A percentile compares a stretch with the other conserved stretches of the same genome.
These are phyloP conservation scores for Macrotyloma uniflorum DNA, from an alignment of 306 rosid species.

Conservation along the genomic window DNA sequence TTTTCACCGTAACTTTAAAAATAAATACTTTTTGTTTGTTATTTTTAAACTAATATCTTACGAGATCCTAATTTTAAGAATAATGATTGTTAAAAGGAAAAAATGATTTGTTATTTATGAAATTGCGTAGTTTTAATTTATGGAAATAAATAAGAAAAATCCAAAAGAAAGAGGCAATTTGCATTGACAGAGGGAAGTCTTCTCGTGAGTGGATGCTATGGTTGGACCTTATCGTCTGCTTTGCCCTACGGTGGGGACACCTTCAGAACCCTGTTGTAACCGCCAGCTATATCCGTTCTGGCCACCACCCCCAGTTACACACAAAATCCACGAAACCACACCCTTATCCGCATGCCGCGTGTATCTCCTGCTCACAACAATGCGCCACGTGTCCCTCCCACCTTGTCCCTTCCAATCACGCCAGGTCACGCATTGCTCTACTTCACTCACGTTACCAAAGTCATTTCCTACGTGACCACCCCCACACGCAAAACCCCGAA, in stretches of 20 bases:
- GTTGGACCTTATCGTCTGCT: slow-evolving; percentile 43
- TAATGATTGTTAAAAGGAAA: too few relatives aligned
- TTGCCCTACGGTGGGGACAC: slow-evolving; percentile 29
- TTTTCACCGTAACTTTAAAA: too few relatives aligned
- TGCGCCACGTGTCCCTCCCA: slow-evolving; percentile 47
- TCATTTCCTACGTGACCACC: slow-evolving; percentile 12
- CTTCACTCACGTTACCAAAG: slow-evolving; percentile 39
- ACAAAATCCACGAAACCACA: slow-evolving; percentile 29
- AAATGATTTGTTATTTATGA: too few relatives aligned
- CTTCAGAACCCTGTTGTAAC: slow-evolving; percentile 56
- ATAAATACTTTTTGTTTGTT: too few relatives aligned
- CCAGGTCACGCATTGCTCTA: slow-evolving; percentile 38
- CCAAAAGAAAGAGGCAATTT: slow-evolving; percentile 11
- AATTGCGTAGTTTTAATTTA: neutral
- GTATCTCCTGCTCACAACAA: neutral
- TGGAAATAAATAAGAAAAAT: neutral
- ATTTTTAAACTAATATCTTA: too few relatives aligned
- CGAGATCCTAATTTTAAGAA: too few relatives aligned
- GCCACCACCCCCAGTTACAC: slow-evolving; percentile 45
- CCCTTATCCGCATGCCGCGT: slow-evolving; percentile 47
- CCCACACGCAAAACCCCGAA: slow-evolving; percentile 21
- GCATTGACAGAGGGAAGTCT: slow-evolving; percentile 21
- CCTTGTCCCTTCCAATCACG: slow-evolving; percentile 3
- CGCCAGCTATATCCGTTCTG: slow-evolving; percentile 69
- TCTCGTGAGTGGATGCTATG: slow-evolving; percentile 47